Percentiles rank a stretch among this genome's conserved stretches.
Conservation (phyloP, 805 yeast genomes). For the Metschnikowia drakensbergensis region DNA sequence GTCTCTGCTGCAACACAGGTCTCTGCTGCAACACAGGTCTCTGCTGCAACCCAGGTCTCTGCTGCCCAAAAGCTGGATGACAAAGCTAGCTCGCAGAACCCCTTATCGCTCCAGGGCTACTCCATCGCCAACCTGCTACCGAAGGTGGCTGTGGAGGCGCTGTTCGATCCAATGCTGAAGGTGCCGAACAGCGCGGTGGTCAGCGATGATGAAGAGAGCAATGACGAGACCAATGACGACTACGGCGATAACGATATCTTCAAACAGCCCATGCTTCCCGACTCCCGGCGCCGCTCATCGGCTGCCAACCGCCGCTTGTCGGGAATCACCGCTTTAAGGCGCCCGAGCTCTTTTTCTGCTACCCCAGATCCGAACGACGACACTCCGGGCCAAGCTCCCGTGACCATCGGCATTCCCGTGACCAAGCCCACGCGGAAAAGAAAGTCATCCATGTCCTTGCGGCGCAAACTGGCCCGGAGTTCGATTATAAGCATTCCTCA, state of each 20-base stretch:
- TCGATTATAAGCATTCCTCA: constrained; percentile 10
- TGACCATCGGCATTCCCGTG: constrained; percentile 37
- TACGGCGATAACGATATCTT: constrained; percentile 30
- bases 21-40: too few relatives aligned
- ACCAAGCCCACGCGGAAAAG: constrained; percentile 30
- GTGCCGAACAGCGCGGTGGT: constrained; percentile 10
- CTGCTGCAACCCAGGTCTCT: too few relatives aligned
- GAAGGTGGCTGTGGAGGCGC: constrained; percentile 14
- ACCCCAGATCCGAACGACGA: constrained; percentile 17
- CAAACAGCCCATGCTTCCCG: constrained; percentile 22
- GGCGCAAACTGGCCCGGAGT: constrained; percentile 5
- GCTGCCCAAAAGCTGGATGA: constrained; percentile 1
- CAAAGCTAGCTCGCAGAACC: not conserved
- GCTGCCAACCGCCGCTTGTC: constrained; percentile 32
- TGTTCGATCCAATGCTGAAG: constrained; percentile 28
- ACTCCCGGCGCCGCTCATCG: constrained; percentile 27
- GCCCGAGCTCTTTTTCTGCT: constrained; percentile 23
- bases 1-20: too few relatives aligned
- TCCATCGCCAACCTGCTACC: constrained; percentile 1
- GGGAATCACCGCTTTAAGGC: constrained; percentile 27
- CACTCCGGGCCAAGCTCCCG: constrained; percentile 21
- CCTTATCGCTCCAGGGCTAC: not conserved
- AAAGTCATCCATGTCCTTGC: constrained; percentile 4
- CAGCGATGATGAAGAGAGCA: constrained; percentile 11
- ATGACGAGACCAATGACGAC: constrained; percentile 16